Conservation (phyloP, 2,329 filamentous ascomycete genomes). For the Exophiala sp. region DNA sequence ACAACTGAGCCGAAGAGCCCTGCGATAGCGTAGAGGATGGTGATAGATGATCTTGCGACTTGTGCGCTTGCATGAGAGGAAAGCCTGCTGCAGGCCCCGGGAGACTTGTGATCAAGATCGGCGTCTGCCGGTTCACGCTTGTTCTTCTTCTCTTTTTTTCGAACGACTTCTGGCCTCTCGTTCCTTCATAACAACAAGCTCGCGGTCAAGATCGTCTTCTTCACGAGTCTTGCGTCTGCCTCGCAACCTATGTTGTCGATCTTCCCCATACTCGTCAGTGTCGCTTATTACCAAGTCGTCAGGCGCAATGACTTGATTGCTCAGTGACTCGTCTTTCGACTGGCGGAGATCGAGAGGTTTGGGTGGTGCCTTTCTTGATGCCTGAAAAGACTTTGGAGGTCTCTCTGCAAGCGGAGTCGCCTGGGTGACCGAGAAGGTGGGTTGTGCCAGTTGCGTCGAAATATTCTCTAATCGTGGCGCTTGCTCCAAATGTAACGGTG, state of each 20-base stretch:
- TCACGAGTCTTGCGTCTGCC: slow-evolving; percentile 79
- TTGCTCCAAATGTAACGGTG: slow-evolving; percentile 21
- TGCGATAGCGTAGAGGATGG: slow-evolving; percentile 27
- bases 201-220: slow-evolving; percentile 75
- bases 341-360: slow-evolving; percentile 69
- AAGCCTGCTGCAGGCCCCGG: slow-evolving; percentile 3
- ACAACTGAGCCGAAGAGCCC: slow-evolving; percentile 25
- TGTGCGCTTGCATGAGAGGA: slow-evolving; percentile 9
- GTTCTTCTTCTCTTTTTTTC: slow-evolving; percentile 60
- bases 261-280: slow-evolving; percentile 19
- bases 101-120: slow-evolving; percentile 9
- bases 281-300: slow-evolving; percentile 15
- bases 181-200: slow-evolving; percentile 58
- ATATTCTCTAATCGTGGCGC: slow-evolving; percentile 15
- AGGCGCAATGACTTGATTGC: slow-evolving; percentile 2
- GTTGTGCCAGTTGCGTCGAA: slow-evolving; percentile 19
- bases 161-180: slow-evolving; percentile 68
- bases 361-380: slow-evolving; percentile 74
- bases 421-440: slow-evolving; percentile 23
- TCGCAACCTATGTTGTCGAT: slow-evolving; percentile 47
- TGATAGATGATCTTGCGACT: slow-evolving; percentile 33
- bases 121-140: slow-evolving; percentile 42
- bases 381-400: slow-evolving; percentile 51
- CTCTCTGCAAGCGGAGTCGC: slow-evolving; percentile 41
- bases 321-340: slow-evolving; percentile 29